Base-by-base conservation (phyloP, 2,329 filamentous ascomycete genomes). In the Leptographium procerum region DNA sequence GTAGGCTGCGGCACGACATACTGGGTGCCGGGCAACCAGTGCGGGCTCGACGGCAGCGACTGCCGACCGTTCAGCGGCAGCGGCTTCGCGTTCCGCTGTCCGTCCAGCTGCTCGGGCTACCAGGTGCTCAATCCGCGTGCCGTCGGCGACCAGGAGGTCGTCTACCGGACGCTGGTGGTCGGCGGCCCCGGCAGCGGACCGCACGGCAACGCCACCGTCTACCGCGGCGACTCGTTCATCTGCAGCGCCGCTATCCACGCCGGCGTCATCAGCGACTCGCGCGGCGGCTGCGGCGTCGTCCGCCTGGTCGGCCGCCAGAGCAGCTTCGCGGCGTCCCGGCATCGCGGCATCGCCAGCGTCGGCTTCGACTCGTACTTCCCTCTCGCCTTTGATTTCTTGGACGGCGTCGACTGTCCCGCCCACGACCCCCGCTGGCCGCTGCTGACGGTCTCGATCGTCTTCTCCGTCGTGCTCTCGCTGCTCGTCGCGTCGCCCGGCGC, bases 291-390 rank as follows among this genome's bases (percentile, higher is more conserved):
- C 64, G 88, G 88, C 57, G 84, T 89, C 1, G 76, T 88, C 26
- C 75, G 77, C 22, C 75, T 89, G 14, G 74, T 82, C 19, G 88
- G 88, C 19, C 78, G 84, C 55, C 80, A 83, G 62, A 73, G 75
- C 60, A 72, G 76, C 57, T 91, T 83, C 66, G 75, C 78, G 33
- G 77, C 81, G 48, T 84, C 85, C 11, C 79, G 81, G 53, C 78
- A 77, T n/a, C 78, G 95, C 66, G 89, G 87, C 56, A 90, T 97
- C 62, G 72, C 76, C 31, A 95, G 90, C 62, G 77, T 89, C 57
- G 80, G 72, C 5, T 99, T 99, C 68, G 82, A 91, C 62, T 92
- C 90, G 0, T 90, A 89, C 63, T 99, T 99, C 66, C 94, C 94
- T 1, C 85, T 89, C 33, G 86, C 91, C 0, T 96, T 89, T 69